Evolutionary conservation across 2,329 filamentous ascomycete genomes (phyloP).

Genomic region (Phoma sp.): DNA sequence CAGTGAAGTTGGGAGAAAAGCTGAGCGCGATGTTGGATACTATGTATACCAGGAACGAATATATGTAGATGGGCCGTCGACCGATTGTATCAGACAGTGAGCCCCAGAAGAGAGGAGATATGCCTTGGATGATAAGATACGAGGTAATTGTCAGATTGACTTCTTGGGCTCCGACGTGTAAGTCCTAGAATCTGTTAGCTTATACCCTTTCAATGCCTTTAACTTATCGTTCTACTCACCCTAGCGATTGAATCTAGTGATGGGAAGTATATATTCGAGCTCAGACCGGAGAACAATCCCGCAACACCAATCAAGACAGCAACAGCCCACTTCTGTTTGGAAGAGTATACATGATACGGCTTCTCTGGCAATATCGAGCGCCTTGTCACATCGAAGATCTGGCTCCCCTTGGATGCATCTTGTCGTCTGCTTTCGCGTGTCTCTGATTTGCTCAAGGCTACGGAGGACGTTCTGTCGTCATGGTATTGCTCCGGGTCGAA

Average conservation of each 20-base stretch:
- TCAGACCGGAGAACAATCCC: slow-evolving; percentile 55
- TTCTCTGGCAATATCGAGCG: neutral
- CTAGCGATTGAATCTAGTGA: slow-evolving; percentile 43
- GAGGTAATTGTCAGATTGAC: slow-evolving; percentile 46
- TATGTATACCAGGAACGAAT: slow-evolving; percentile 58
- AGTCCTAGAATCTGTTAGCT: slow-evolving; percentile 30
- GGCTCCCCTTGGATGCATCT: too few relatives aligned
- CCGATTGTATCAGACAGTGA: slow-evolving; percentile 58
- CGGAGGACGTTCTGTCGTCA: neutral
- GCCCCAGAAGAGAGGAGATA: slow-evolving; percentile 60
- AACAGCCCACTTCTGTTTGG: slow-evolving; percentile 18
- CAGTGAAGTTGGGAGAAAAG: slow-evolving; percentile 53
- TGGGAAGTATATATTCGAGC: slow-evolving; percentile 58
- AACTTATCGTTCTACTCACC: slow-evolving; percentile 1
- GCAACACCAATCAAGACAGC: slow-evolving; percentile 43
- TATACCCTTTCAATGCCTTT: neutral
- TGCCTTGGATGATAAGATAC: slow-evolving; percentile 55
- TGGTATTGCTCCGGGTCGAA: neutral
- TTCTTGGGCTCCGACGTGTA: slow-evolving; percentile 34
- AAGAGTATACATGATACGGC: neutral
- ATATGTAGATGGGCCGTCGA: slow-evolving; percentile 55
- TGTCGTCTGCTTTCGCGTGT: too few relatives aligned
- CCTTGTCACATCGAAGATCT: too few relatives aligned
- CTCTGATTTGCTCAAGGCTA: neutral
- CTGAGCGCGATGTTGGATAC: slow-evolving; percentile 57